Evolutionary conservation across 2,329 filamentous ascomycete species (phyloP), one percentile per base, ranked within the genome.

Genomic region (Epichloe sibirici): DNA sequence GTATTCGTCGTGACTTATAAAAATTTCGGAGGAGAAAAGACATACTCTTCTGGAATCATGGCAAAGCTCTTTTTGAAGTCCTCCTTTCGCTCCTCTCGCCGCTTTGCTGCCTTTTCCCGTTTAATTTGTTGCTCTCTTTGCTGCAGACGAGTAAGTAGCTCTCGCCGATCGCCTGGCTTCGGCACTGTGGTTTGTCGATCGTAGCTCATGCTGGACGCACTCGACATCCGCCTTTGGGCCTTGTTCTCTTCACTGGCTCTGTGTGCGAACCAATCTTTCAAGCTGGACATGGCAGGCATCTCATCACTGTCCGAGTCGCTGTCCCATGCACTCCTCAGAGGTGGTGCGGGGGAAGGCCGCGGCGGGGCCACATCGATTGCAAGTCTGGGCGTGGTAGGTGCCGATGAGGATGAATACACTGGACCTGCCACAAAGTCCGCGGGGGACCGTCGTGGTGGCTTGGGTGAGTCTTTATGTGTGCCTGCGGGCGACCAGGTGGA

Each of bases 241-340:
- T 55, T 55, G 37, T 5, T 28, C 8, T 52, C 39, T 12, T 57
- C 51, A 6, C 39, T 48, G 5, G 48, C 38, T 46, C 37, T 52
- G 9, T 48, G 38, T n/a, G 51, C 47, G 17, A 57, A 56, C 57
- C 56, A 57, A 13, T 55, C 56, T 25, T 49, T 54, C 23, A 57
- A 34, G 6, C 34, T 53, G 53, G 52, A 25, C 38, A 52, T 44
- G 50, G 43, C 58, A 43, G 35, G 42, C 1, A 56, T 55, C 2
- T 59, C 60, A 13, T 64, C 63, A n/a, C 66, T 65, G 13, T 66
- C 63, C 15, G 62, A 63, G 43, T 69, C 67, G 51, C 38, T 56
- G 31, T 63, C 62, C 53, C 67, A 69, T 11, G 58, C 62, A 54
- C 66, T 69, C 38, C 57, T 57, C 48, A 55, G 21, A 13, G 51